These are phyloP conservation scores for Aspergillus pseudoterreus DNA, from an alignment of 2,329 filamentous ascomycete genomes.

Conservation along the genomic window DNA sequence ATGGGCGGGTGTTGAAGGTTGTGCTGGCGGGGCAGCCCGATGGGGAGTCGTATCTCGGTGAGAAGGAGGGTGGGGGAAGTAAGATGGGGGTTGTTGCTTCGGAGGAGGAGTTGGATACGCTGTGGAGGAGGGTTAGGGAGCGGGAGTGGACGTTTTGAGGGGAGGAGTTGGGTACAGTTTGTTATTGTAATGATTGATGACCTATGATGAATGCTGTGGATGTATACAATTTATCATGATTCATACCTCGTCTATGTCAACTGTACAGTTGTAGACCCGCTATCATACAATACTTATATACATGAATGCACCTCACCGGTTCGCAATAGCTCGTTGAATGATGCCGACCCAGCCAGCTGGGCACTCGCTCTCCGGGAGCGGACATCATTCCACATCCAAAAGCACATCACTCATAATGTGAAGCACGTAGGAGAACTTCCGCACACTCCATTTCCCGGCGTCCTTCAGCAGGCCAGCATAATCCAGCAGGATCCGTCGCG, in stretches of 20 bases:
- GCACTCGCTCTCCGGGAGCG: neutral
- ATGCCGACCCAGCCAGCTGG: neutral
- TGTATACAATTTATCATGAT: neutral
- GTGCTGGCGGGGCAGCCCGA: constrained; percentile 15
- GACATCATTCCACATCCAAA: constrained; percentile 32
- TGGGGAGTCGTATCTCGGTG: constrained; percentile 7
- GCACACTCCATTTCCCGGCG: constrained; percentile 50
- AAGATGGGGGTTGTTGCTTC: constrained; percentile 13
- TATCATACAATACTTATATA: neutral
- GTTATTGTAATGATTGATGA: neutral
- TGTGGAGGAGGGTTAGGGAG: constrained; percentile 11
- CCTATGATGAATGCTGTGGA: neutral
- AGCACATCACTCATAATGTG: constrained; percentile 53
- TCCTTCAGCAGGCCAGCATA: constrained; percentile 53
- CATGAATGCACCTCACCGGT: no score
- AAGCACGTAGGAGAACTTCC: constrained; percentile 50
- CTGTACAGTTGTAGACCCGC: neutral
- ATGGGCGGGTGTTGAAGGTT: constrained; percentile 10
- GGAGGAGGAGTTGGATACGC: constrained; percentile 14
- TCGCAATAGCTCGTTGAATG: neutral
- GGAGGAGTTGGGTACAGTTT: no score
- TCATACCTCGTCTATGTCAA: neutral
- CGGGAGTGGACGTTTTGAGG: constrained; percentile 4
- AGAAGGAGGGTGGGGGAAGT: constrained; percentile 3
- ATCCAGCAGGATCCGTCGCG: constrained; percentile 50